Percentiles rank a stretch among this genome's conserved stretches.
These are phyloP conservation scores for Apophysomyces trapeziformis DNA, from an alignment of 371 early-diverging fungal genomes.

Conservation along the genomic window DNA sequence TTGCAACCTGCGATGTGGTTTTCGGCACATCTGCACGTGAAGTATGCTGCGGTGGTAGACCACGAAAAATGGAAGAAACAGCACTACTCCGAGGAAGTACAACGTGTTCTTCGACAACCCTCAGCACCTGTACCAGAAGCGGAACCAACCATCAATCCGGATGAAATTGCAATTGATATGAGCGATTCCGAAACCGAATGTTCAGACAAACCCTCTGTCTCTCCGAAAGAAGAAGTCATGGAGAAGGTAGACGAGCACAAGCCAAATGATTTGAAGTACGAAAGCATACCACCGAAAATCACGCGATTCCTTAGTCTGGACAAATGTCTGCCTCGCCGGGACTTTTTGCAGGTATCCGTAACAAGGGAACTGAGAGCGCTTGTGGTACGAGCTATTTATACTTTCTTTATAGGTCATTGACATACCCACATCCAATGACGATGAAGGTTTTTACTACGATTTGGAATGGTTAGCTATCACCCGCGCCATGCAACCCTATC, in stretches of 20 bases:
- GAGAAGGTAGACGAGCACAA: too few relatives aligned
- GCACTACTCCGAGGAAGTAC: conserved; percentile 13
- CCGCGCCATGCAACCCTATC: conserved; percentile 59
- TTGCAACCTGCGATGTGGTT: conserved; percentile 92
- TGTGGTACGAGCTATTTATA: not conserved
- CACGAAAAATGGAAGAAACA: conserved; percentile 47
- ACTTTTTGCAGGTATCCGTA: conserved; percentile 61
- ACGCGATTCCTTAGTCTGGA: conserved; percentile 72
- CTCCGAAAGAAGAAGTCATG: not conserved
- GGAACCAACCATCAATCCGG: conserved; percentile 51
- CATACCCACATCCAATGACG: conserved; percentile 44
- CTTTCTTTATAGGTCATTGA: conserved; percentile 56
- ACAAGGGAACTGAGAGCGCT: not conserved
- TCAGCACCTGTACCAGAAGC: not conserved
- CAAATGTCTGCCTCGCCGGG: conserved; percentile 65
- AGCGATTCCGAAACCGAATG: not conserved
- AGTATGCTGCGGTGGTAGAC: conserved; percentile 74
- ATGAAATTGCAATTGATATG: conserved; percentile 62
- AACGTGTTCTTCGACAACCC: not conserved
- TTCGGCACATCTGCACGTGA: conserved; percentile 92
- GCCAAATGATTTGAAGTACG: not conserved
- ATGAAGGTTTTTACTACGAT: conserved; percentile 66
- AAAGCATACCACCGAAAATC: conserved; percentile 15
- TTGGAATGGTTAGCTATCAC: conserved; percentile 88
- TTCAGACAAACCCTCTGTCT: not conserved